These are phyloP conservation scores for Tetradesmus obliquus DNA, from an alignment of 139 green algal species.

Conservation along the genomic window DNA sequence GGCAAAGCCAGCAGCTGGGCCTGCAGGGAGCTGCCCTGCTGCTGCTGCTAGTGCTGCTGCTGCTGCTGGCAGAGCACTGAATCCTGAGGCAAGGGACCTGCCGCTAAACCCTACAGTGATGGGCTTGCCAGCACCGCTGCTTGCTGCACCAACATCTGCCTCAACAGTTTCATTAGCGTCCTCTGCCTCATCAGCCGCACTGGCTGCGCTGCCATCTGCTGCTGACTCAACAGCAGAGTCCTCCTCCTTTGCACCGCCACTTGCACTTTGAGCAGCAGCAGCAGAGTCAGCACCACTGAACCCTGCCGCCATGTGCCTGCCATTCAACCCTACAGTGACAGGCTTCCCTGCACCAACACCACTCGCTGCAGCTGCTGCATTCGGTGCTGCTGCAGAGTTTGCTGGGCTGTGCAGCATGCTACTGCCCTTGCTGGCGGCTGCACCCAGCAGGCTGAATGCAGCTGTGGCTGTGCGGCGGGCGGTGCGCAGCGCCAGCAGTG, in stretches of 20 bases:
- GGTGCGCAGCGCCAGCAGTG: not conserved
- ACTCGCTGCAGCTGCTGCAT: not conserved
- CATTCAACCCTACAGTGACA: not conserved
- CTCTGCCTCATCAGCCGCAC: not conserved
- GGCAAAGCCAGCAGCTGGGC: not conserved
- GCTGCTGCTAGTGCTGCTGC: not conserved
- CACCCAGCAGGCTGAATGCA: not conserved
- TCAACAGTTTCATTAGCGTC: not conserved
- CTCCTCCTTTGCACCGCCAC: too few species aligned
- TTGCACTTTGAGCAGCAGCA: not conserved
- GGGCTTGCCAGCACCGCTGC: not conserved
- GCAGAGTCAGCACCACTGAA: not conserved
- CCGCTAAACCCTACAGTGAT: not conserved
- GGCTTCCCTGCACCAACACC: not conserved
- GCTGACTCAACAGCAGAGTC: too few species aligned
- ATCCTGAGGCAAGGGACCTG: not conserved
- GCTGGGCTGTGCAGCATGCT: not conserved
- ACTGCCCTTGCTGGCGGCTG: not conserved
- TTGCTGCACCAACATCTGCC: not conserved
- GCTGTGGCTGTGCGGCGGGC: not conserved
- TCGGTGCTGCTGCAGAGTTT: not conserved
- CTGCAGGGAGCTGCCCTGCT: not conserved
- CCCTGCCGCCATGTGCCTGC: not conserved
- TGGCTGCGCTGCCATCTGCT: too few species aligned
- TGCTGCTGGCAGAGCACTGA: not conserved